Evolutionary conservation across 805 yeast species (phyloP).

Genomic region (Kazachstania taianensis): DNA sequence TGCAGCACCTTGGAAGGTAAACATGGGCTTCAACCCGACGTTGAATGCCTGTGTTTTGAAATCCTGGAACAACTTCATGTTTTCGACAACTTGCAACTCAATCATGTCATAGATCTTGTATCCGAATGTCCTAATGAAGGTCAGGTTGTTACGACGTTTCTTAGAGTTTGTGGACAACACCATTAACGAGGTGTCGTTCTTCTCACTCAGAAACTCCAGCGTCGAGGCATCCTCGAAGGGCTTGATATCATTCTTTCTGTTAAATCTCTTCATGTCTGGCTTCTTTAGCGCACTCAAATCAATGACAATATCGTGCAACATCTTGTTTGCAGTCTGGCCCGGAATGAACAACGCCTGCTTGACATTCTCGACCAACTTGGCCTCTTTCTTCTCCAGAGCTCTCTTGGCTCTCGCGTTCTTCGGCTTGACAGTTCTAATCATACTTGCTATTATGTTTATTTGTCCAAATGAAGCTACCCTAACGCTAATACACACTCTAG

Average conservation of each 20-base stretch:
- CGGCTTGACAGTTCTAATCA: constrained; percentile 55
- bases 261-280: constrained; percentile 79
- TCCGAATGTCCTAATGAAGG: constrained; percentile 83
- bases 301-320: constrained; percentile 78
- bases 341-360: constrained; percentile 88
- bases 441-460: constrained; percentile 1
- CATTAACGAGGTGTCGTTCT: constrained; percentile 81
- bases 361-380: constrained; percentile 81
- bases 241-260: constrained; percentile 76
- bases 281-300: constrained; percentile 85
- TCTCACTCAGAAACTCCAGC: constrained; percentile 87
- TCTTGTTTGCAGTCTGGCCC: constrained; percentile 69
- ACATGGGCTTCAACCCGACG: constrained; percentile 89
- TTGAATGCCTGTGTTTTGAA: constrained; percentile 74
- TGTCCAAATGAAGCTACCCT: too few species aligned
- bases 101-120: constrained; percentile 88
- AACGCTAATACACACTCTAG: too few species aligned
- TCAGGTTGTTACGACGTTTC: constrained; percentile 85
- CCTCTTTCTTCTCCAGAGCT: constrained; percentile 79
- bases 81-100: constrained; percentile 65
- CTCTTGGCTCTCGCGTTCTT: constrained; percentile 93
- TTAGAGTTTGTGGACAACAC: constrained; percentile 75
- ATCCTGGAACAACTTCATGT: constrained; percentile 64
- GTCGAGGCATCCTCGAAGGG: constrained; percentile 87
- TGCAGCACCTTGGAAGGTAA: constrained; percentile 82